A percentile compares a stretch with the other conserved stretches of the same genome.
Evolutionary conservation across 2,329 filamentous ascomycete species (phyloP).

Genomic region (Nemania serpens): DNA sequence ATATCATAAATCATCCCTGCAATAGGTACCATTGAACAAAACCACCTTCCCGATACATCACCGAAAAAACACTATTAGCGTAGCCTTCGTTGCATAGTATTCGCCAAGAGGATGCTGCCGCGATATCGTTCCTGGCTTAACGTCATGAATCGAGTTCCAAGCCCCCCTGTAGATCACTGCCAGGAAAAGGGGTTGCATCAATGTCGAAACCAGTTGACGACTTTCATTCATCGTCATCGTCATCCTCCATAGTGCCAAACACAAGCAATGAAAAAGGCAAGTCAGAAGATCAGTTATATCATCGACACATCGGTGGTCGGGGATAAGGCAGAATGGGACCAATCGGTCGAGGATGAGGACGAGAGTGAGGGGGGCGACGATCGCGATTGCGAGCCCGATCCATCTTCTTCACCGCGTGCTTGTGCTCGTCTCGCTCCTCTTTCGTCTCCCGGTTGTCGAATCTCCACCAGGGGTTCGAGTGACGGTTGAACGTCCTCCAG

Average conservation of each 20-base stretch:
- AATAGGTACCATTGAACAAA: neutral
- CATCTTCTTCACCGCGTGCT: constrained; percentile 25
- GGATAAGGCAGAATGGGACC: neutral
- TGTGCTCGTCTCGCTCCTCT: constrained; percentile 24
- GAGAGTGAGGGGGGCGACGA: neutral
- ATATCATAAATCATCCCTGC: constrained; percentile 14
- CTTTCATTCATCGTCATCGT: neutral
- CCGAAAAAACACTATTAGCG: constrained; percentile 2
- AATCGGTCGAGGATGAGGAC: neutral
- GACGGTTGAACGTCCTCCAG: constrained; percentile 28
- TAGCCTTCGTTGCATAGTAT: neutral
- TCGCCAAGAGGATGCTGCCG: neutral
- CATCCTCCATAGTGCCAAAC: neutral
- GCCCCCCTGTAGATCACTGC: too few relatives aligned
- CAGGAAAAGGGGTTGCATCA: neutral
- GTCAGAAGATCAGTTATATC: neutral
- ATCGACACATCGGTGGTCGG: neutral
- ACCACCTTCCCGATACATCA: constrained; percentile 2
- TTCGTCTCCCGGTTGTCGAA: constrained; percentile 29
- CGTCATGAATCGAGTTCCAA: too few relatives aligned
- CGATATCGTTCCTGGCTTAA: neutral
- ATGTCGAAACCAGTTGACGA: neutral
- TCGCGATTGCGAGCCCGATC: constrained; percentile 1
- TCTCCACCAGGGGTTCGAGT: constrained; percentile 36
- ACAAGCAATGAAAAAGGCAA: neutral